Evolutionary conservation across 257 asterid genomes (phyloP), one percentile per base, ranked within the genome.

Genomic region (Leonotis leonurus): DNA sequence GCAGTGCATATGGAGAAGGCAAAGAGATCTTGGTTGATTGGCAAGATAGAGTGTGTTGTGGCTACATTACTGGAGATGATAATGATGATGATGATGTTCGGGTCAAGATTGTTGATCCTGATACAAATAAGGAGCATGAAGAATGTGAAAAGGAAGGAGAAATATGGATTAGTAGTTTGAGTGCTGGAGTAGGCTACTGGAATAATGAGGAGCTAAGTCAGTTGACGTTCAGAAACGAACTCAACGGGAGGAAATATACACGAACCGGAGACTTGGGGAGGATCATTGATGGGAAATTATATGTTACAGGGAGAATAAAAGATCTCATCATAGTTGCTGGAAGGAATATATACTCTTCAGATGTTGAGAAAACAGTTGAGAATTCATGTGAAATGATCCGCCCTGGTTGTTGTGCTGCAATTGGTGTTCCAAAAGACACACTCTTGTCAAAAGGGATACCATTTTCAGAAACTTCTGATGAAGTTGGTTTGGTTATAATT

Each of bases 121-220:
- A 77, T 27, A 69, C 76, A 0, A 65, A 76, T 40, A 56, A 44
- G 11, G 89, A 81, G 76, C 67, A 53, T 27, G 75, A 72, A 56
- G 41, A 73, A 5, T 25, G 64, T 6, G 86, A 51, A 60, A 76
- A 67, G 5, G 91, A 83, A 77, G 91, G 91, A 25, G 88, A 86
- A 53, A 67, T 86, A n/a, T 83, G 95, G 95, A 65, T 86, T 25
- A 79, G 85, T 27, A 83, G 95, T 59, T 66, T 61, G 51, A 86
- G 91, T 79, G 69, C 83, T 29, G 91, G 83, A 60, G 71, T 60
- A 50, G 95, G 91, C 30, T 86, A 86, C 64, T 86, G 90, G 90
- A 77, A 69, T 1, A 62, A 29, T 62, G 75, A 81, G 73, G 83
- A 86, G 56, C 49, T 79, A 62, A 83, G 85, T 55, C 59, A 71